Base-by-base conservation (phyloP, 108 stramenopile species). In the Mediolabrus comicus region DNA sequence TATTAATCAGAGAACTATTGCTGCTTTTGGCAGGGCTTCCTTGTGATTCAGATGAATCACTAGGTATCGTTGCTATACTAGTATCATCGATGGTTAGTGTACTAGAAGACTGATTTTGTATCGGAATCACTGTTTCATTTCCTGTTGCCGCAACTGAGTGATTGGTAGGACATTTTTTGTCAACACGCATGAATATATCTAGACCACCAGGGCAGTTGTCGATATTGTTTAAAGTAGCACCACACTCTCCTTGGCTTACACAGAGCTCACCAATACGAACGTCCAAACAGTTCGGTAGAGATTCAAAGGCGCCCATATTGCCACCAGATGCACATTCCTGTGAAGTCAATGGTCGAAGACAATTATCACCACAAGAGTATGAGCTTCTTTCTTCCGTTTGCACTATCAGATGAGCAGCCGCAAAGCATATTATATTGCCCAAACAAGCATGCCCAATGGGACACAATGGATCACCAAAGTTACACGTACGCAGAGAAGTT, bases 381-480 rank as follows among this genome's bases (percentile, higher is more conserved):
- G 66, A 19, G 22, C 27, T 16, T 16, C 3, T 22, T 30, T 41
- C 65, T 58, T 26, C 32, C 22, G 25, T 6, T 13, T 17, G 11
- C 7, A 39, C 7, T 31, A 55, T 63, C 43, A 46, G 17, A 31
- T 55, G 33, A 41, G 54, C 13, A 34, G 13, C 53, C 24, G 61
- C 36, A 41, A 24, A 53, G 52, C 76, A 77, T 4, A 54, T 1
- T n/a, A 77, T 38, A 51, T 77, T 71, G 11, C 69, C 64, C 39
- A 69, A 77, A 53, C 76, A 77, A 53, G 69, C 63, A 4, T 60
- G 62, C 8, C 76, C 76, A 13, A 65, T 19, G 27, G 49, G 22
- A 53, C 76, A 77, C 17, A 63, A 63, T 59, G 69, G 64, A 52
- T 77, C 64, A 11, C 49, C 77, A 28, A 22, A 24, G 51, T 77